These are phyloP conservation scores for Hymenoscyphus repandus DNA, from an alignment of 2,329 filamentous ascomycete genomes.

Conservation along the genomic window DNA sequence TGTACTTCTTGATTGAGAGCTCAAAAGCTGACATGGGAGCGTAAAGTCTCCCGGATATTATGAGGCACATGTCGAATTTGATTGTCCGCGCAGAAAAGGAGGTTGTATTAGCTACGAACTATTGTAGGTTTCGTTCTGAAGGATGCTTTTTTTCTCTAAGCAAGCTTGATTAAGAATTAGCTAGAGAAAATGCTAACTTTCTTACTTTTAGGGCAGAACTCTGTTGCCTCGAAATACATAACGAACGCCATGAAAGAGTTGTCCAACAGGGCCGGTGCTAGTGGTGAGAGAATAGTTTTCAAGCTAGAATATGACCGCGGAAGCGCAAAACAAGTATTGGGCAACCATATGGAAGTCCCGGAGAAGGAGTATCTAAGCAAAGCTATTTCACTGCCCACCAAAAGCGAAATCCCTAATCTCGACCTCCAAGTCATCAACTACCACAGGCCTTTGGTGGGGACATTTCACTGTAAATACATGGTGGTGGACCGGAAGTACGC, in stretches of 20 bases:
- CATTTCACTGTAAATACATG: slow-evolving; percentile 75
- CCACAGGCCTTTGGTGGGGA: slow-evolving; percentile 65
- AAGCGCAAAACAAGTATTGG: slow-evolving; percentile 55
- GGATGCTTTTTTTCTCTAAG: not conserved
- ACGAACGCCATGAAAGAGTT: slow-evolving; percentile 66
- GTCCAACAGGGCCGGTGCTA: slow-evolving; percentile 55
- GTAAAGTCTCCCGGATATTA: slow-evolving; percentile 56
- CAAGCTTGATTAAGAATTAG: not conserved
- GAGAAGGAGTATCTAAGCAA: slow-evolving; percentile 53
- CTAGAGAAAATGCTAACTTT: not conserved
- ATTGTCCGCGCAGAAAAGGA: slow-evolving; percentile 69
- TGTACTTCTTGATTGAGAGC: not conserved
- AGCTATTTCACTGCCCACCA: slow-evolving; percentile 54
- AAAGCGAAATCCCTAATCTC: slow-evolving; percentile 63
- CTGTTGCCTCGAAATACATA: slow-evolving; percentile 61
- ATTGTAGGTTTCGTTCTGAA: slow-evolving; percentile 26
- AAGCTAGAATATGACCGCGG: slow-evolving; percentile 75
- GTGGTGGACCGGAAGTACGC: slow-evolving; percentile 68
- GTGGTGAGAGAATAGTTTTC: slow-evolving; percentile 54
- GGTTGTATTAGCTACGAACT: slow-evolving; percentile 70
- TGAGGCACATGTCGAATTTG: slow-evolving; percentile 68
- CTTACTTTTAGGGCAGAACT: slow-evolving; percentile 52
- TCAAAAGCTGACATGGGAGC: slow-evolving; percentile 12
- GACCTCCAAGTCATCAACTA: slow-evolving; percentile 70
- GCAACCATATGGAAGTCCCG: slow-evolving; percentile 58